Conservation (phyloP, 139 green algal species). For the Chlorella vulgaris region DNA sequence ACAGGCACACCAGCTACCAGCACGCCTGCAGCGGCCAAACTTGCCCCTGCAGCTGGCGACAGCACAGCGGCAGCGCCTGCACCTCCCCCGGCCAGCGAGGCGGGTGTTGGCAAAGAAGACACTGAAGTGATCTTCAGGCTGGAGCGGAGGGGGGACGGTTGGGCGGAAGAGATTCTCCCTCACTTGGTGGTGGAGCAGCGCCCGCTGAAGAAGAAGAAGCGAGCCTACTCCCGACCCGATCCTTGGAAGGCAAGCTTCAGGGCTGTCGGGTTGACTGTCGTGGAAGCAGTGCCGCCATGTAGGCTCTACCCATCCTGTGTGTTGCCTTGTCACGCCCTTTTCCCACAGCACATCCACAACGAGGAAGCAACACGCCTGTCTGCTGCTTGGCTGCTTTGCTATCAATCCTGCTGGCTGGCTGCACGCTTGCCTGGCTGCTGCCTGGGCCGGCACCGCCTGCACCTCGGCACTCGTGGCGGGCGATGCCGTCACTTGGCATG, state of each 20-base stretch:
- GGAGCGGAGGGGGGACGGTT: conserved; percentile 60
- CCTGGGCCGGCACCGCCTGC: neutral
- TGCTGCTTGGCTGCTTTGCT: neutral
- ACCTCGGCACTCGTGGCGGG: too few relatives aligned
- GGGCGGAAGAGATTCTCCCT: conserved; percentile 67
- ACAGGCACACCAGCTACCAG: neutral
- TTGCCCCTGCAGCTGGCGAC: neutral
- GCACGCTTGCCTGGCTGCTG: too few relatives aligned
- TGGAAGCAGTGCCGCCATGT: too few relatives aligned
- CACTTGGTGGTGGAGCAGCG: conserved; percentile 54
- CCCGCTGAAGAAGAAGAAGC: conserved; percentile 30
- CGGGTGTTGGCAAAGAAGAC: too few relatives aligned
- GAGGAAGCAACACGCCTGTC: neutral
- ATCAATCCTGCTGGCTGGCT: neutral
- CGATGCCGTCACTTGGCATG: too few relatives aligned
- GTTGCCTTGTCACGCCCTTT: too few relatives aligned
- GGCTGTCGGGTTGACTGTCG: too few relatives aligned
- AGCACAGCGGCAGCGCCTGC: neutral
- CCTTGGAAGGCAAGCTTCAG: neutral
- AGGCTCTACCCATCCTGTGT: too few relatives aligned
- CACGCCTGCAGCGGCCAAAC: neutral
- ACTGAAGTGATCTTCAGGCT: conserved; percentile 65
- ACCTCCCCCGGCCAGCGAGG: too few relatives aligned
- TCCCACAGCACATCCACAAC: too few relatives aligned
- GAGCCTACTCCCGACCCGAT: conserved; percentile 17